Evolutionary conservation across 2,329 filamentous ascomycete species (phyloP), one percentile per base, ranked within the genome.

Genomic region (Microsporum ferrugineum): DNA sequence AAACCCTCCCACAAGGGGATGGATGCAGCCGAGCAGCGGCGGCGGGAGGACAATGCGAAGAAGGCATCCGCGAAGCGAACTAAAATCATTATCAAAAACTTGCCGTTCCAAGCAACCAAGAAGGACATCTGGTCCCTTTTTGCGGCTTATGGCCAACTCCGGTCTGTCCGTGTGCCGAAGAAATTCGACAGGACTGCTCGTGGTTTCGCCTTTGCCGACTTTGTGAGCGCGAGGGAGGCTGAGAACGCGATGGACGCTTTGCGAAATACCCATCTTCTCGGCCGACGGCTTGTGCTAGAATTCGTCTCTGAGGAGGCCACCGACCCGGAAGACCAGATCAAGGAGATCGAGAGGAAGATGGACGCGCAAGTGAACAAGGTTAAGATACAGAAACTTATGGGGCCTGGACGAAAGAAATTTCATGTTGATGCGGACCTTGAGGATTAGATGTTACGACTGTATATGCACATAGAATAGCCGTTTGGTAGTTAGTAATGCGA

Each of bases 1-100:
- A 90, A 89, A 75, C 84, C 88, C 51, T 95, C 91, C 5, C 90
- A 96, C 77, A 91, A 87, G 73, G 89, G 60, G 65, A 69, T 12
- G 70, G 70, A 61, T 70, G 69, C 63, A 68, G 70, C 5, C 67
- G 65, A 49, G 67, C 68, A 27, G 36, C 60, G 60, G 66, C 85
- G 88, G 65, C 87, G 87, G 66, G 87, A 92, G 66, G 91, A 97
- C 70, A 84, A 83, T 65, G 85, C 87, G 58, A 95, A 91, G 80
- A 95, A 92, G 75, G 77, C 83, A 58, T 85, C 88, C 29, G 83
- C 82, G 14, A 84, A 86, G 71, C 83, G 85, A 66, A 96, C 91
- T 56, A 97, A 97, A 81, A 88, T 99, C 71, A 87, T 97, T 75
- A 88, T 99, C 79, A 99, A 97, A 80, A 99, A 99, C 78, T 78